Evolutionary conservation across 23 red algal species (phyloP), one percentile per base, ranked within the genome.

Genomic region (Gracilaria domingensis): DNA sequence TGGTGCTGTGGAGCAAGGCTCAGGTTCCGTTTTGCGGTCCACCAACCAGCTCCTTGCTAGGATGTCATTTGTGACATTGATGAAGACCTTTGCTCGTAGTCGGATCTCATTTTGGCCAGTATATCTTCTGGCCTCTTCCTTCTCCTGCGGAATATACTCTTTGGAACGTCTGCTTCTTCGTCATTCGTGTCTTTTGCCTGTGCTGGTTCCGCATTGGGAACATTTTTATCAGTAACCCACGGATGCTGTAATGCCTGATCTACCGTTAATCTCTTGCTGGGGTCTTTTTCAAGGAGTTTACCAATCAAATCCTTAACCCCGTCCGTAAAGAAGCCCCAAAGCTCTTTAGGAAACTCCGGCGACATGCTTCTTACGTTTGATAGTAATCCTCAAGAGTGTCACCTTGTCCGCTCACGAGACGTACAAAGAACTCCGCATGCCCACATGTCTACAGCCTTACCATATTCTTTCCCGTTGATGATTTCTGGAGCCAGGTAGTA

Each of bases 371-470:
- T 48, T 30, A 79, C 75, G 45, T 84, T 87, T 88, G 60, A 18
- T 86, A 84, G 57, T 91, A 89, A 49, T 95, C 93, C 20, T 85
- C 38, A 21, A 90, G 58, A 44, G 73, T 75, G 24, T 94, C 78
- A 23, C 93, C 78, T 66, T 79, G 70, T 56, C 88, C 88, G 8
- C 87, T 88, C 50, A 54, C 33, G 85, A 81, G 9, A 81, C 87
- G 33, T 96, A 96, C 56, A 96, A 37, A 96, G 62, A 48, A 96
- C 88, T 51, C 94, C 94, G 56, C 87, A 92, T 36, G 94, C 75
- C 94, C 94, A 96, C 81, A 84, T 70, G 65, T 96, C 94, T 16
- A 96, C 94, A 9, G 84, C 12, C 53, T 70, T 49, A 0, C 88
- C 94, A 81, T 96, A 96, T 16, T 39, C 32, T 40, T 64, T 18